Evolutionary conservation across 768 basidiomycete species (phyloP).

Genomic region (Pleurotus pulmonarius): DNA sequence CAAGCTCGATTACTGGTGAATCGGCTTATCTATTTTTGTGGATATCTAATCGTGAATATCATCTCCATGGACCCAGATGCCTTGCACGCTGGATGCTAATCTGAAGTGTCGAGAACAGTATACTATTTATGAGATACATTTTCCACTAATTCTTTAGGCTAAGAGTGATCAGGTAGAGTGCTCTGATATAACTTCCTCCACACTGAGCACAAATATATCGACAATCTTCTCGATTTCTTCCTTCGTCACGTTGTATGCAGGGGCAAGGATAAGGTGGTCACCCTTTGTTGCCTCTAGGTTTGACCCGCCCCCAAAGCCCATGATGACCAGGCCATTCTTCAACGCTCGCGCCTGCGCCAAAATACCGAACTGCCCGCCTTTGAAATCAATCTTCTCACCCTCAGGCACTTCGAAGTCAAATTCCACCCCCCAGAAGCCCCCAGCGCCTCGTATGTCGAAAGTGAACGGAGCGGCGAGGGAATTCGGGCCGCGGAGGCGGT

Average conservation of each 20-base stretch:
- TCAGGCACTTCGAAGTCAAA: slow-evolving; percentile 60
- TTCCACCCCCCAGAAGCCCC: slow-evolving; percentile 82
- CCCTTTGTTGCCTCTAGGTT: slow-evolving; percentile 70
- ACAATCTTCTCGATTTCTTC: slow-evolving; percentile 70
- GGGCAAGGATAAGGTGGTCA: slow-evolving; percentile 68
- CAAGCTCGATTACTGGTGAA: slow-evolving; percentile 47
- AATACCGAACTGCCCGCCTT: slow-evolving; percentile 57
- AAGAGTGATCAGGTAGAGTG: background rate
- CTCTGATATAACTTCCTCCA: slow-evolving; percentile 58
- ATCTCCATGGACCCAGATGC: no score
- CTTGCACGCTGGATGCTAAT: no score
- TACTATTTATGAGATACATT: no score
- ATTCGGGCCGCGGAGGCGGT: slow-evolving; percentile 51
- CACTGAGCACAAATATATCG: slow-evolving; percentile 57
- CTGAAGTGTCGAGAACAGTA: no score
- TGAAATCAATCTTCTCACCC: slow-evolving; percentile 43
- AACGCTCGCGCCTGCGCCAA: slow-evolving; percentile 68
- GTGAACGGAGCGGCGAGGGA: slow-evolving; percentile 60
- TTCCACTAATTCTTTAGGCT: no score
- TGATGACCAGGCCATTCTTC: slow-evolving; percentile 62
- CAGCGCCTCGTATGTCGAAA: slow-evolving; percentile 81
- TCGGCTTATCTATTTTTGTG: background rate
- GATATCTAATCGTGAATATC: no score
- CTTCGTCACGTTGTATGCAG: slow-evolving; percentile 74
- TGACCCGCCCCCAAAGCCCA: slow-evolving; percentile 72